These are phyloP conservation scores for Globisporangium irregulare DNA, from an alignment of 352 stramenopile species.

Conservation along the genomic window DNA sequence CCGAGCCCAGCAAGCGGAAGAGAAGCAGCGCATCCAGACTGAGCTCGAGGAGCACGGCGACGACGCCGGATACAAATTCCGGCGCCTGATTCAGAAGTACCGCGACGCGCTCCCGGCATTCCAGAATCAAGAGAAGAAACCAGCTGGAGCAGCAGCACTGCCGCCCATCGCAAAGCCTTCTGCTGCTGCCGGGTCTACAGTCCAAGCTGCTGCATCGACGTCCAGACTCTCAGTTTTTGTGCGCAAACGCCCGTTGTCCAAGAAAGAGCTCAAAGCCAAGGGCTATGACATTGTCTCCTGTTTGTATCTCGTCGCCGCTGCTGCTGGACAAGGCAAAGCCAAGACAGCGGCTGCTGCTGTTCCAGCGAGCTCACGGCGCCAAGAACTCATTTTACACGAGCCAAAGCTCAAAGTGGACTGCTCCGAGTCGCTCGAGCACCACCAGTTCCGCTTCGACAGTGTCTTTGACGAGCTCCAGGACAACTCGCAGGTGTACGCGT, in stretches of 20 bases:
- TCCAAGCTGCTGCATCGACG: neutral
- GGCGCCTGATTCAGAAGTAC: slow-evolving; percentile 58
- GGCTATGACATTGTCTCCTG: slow-evolving; percentile 17
- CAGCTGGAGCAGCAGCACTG: neutral
- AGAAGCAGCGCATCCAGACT: slow-evolving; percentile 64
- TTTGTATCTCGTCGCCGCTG: slow-evolving; percentile 3
- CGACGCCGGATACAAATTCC: slow-evolving; percentile 74
- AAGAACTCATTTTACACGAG: slow-evolving; percentile 66
- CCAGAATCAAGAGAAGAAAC: slow-evolving; percentile 3
- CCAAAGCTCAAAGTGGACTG: slow-evolving; percentile 73
- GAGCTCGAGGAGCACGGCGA: slow-evolving; percentile 68
- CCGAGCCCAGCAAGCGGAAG: slow-evolving; percentile 46
- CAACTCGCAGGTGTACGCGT: slow-evolving; percentile 91
- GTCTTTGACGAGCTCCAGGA: slow-evolving; percentile 91
- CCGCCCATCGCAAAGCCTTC: neutral
- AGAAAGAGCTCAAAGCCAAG: slow-evolving; percentile 20
- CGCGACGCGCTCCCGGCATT: slow-evolving; percentile 40
- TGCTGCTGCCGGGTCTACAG: neutral
- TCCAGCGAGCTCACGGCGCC: slow-evolving; percentile 15
- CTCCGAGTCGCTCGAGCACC: slow-evolving; percentile 64
- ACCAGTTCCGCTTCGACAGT: slow-evolving; percentile 69
- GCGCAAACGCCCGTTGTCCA: slow-evolving; percentile 12
- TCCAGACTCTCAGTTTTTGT: slow-evolving; percentile 17
- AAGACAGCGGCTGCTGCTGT: neutral
- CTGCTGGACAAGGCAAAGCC: neutral